Evolutionary conservation across 2,329 filamentous ascomycete species (phyloP).

Genomic region (Claviceps africana): DNA sequence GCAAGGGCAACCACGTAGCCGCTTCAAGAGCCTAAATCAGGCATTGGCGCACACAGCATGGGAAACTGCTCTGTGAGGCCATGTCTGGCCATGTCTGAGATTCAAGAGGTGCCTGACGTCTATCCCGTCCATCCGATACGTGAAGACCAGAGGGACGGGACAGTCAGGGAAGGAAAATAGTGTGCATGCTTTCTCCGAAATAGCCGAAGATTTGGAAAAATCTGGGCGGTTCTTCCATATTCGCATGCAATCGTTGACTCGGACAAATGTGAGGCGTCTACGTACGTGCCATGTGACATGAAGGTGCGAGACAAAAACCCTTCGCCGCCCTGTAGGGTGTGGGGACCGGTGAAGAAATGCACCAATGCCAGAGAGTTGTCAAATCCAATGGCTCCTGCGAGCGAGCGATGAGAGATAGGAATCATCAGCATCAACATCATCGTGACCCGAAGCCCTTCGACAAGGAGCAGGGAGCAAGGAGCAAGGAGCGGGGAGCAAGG

Average conservation of each 20-base stretch:
- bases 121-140: not conserved
- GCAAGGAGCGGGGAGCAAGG: not conserved
- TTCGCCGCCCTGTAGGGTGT: conserved; percentile 3
- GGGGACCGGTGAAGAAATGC: conserved; percentile 13
- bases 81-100: not conserved
- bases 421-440: not conserved
- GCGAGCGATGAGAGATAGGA: not conserved
- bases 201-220: not conserved
- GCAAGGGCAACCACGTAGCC: not conserved
- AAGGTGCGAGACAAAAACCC: conserved; percentile 3
- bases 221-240: not conserved
- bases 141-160: not conserved
- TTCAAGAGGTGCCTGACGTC: not conserved
- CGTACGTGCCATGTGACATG: conserved; percentile 5
- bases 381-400: conserved; percentile 1
- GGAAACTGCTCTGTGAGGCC: not conserved
- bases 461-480: not conserved
- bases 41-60: conserved; percentile 2
- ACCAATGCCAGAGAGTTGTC: conserved; percentile 6
- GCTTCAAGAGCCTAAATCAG: not conserved
- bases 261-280: not conserved
- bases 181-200: not conserved
- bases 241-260: not conserved
- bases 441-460: not conserved
- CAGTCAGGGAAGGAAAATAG: not conserved